Evolutionary conservation across 169 alveolate species (phyloP), one percentile per base, ranked within the genome.

Genomic region (Plasmodium sp.): DNA sequence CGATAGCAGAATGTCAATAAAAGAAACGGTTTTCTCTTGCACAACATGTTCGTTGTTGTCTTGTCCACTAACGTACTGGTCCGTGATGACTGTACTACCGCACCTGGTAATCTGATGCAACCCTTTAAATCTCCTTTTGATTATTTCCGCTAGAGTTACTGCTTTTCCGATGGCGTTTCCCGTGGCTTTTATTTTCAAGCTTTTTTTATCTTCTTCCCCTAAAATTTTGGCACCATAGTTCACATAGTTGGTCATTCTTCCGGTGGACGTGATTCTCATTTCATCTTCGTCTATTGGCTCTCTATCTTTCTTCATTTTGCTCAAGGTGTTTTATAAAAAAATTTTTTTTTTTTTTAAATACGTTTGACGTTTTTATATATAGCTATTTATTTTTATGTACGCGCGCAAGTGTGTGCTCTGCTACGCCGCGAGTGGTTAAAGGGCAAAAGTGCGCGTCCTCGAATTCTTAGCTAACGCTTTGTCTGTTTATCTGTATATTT

Each of bases 121-220:
- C 16, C 99, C 99, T 92, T 93, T 93, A 88, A 96, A 96, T 75
- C 97, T 84, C 73, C 98, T 94, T 96, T 97, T 98, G 67, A 98
- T 86, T 9, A 97, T 96, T 92, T 98, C 99, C 16, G 98, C 98
- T 71, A 98, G 84, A 5, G 98, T 93, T 2, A 98, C 97, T 39
- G 98, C 98, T 92, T 96, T 98, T 75, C 96, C 95, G 88, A 97
- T 97, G 33, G 99, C 99, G 34, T 96, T 96, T 16, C 99, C 99
- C 7, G 99, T 97, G 16, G 98, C 99, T 91, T 97, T 96, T 72
- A 98, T 96, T 54, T 96, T 96, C 36, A 98, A 81, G 36, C 94
- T 92, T 5, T 95, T 96, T 71, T 62, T 81, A 27, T 94, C 96
- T 39, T 96, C 97, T 41, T 95, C 98, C 41, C 93, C 96, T 90